Conservation (phyloP, 345 rosid species). For the Aquilaria malaccensis region DNA sequence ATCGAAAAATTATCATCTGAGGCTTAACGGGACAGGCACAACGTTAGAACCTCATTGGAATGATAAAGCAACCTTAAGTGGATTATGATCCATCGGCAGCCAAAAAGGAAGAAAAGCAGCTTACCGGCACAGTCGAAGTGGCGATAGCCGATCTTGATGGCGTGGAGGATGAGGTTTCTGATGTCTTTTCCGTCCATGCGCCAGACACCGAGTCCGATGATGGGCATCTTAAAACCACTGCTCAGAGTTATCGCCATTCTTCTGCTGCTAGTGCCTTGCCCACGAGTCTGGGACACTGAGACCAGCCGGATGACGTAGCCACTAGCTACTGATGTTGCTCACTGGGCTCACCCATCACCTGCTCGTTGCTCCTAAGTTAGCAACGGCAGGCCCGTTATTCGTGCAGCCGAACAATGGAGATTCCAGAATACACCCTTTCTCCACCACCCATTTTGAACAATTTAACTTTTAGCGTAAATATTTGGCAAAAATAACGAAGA, state of each 20-base stretch:
- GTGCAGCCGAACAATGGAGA: too few species aligned
- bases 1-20: background rate
- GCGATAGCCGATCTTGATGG: constrained; percentile 87
- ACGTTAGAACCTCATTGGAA: background rate
- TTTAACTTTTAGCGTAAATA: too few species aligned
- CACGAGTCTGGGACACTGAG: too few species aligned
- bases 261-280: background rate
- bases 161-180: constrained; percentile 53
- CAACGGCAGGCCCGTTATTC: too few species aligned
- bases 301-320: too few species aligned
- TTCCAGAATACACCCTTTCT: too few species aligned
- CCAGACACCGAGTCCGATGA: constrained; percentile 83
- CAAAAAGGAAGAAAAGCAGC: too few species aligned
- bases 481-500: too few species aligned
- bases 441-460: too few species aligned
- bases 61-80: background rate
- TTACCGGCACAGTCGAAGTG: constrained; percentile 92
- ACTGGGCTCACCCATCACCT: too few species aligned
- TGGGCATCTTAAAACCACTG: constrained; percentile 76
- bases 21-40: background rate
- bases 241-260: constrained; percentile 60
- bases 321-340: too few species aligned
- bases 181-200: constrained; percentile 62
- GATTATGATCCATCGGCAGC: background rate
- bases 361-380: too few species aligned